Percentiles rank a stretch among this genome's conserved stretches.
These are phyloP conservation scores for Penicillium brevicompactum DNA, from an alignment of 2,329 filamentous ascomycete species.

Conservation along the genomic window DNA sequence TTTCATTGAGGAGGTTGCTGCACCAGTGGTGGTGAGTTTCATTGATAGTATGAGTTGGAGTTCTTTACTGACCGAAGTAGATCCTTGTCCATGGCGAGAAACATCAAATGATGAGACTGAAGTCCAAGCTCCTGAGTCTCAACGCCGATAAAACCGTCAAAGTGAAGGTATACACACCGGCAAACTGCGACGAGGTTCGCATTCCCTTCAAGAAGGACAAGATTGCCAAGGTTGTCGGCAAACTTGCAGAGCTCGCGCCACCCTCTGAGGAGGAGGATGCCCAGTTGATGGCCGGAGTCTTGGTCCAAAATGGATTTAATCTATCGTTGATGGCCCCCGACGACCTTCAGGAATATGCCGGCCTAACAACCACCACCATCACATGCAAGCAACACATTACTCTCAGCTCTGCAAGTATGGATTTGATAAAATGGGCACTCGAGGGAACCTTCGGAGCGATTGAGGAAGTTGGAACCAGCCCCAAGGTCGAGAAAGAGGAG, in stretches of 20 bases:
- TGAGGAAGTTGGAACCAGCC: slow-evolving; percentile 52
- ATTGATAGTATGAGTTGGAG: not conserved
- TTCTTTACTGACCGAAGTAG: slow-evolving; percentile 45
- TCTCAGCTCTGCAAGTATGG: slow-evolving; percentile 83
- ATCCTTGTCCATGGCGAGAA: slow-evolving; percentile 97
- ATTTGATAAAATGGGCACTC: slow-evolving; percentile 89
- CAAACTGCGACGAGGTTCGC: slow-evolving; percentile 90
- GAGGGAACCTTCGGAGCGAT: slow-evolving; percentile 92
- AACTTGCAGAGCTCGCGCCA: slow-evolving; percentile 79
- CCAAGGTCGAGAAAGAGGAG: slow-evolving; percentile 14
- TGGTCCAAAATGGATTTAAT: slow-evolving; percentile 98
- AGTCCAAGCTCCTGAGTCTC: slow-evolving; percentile 90
- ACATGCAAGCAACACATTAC: slow-evolving; percentile 88
- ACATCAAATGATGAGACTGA: slow-evolving; percentile 96
- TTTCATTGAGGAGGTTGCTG: slow-evolving; percentile 91
- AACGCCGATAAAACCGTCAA: slow-evolving; percentile 80
- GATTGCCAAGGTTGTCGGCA: slow-evolving; percentile 92
- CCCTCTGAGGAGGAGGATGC: slow-evolving; percentile 54
- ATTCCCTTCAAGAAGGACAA: slow-evolving; percentile 97
- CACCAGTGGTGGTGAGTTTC: slow-evolving; percentile 82
- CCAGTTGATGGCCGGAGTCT: slow-evolving; percentile 78
- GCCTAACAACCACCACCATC: slow-evolving; percentile 93
- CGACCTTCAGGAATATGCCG: slow-evolving; percentile 92
- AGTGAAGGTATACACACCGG: slow-evolving; percentile 88
- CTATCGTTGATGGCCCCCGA: slow-evolving; percentile 96